A percentile compares a stretch with the other conserved stretches of the same genome.
phyloP scores from a whole-genome alignment of 2,329 filamentous ascomycete genomes.

The Fusarium sp. region DNA sequence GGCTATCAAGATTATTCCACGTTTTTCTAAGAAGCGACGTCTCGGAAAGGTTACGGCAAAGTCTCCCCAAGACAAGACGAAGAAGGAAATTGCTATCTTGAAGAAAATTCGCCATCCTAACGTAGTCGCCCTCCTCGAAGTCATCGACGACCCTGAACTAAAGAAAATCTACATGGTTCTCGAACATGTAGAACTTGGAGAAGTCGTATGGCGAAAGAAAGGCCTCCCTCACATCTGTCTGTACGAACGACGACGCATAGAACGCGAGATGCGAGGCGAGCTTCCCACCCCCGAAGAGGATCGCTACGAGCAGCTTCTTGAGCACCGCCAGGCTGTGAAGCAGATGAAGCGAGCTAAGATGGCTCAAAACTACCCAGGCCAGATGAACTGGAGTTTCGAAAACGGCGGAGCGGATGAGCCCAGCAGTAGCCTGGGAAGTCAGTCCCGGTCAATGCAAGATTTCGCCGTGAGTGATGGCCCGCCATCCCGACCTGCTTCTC shows the following conservation, averaged over 20 bases:
- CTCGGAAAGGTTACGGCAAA: slow-evolving; percentile 81
- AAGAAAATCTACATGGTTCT: slow-evolving; percentile 99
- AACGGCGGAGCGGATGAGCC: slow-evolving; percentile 72
- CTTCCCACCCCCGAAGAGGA: slow-evolving; percentile 69
- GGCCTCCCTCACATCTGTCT: slow-evolving; percentile 84
- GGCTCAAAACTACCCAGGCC: slow-evolving; percentile 60
- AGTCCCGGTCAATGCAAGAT: slow-evolving; percentile 57
- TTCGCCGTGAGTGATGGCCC: slow-evolving; percentile 52
- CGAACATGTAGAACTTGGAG: slow-evolving; percentile 92
- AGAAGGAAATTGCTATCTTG: slow-evolving; percentile 95
- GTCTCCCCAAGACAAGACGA: slow-evolving; percentile 81
- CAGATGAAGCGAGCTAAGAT: slow-evolving; percentile 68
- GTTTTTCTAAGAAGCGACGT: slow-evolving; percentile 91
- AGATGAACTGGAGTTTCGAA: slow-evolving; percentile 85
- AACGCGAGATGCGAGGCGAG: slow-evolving; percentile 74
- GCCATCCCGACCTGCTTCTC: slow-evolving; percentile 54
- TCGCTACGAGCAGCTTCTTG: slow-evolving; percentile 67
- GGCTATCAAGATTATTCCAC: slow-evolving; percentile 98
- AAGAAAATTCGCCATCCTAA: slow-evolving; percentile 99
- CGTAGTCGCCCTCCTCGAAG: slow-evolving; percentile 92
- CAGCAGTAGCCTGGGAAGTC: slow-evolving; percentile 52
- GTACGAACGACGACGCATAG: slow-evolving; percentile 83
- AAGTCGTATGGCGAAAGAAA: slow-evolving; percentile 93
- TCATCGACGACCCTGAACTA: slow-evolving; percentile 95
- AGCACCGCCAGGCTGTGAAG: slow-evolving; percentile 68